Conservation (phyloP, 768 basidiomycete genomes). For the Rhodotorula diobovata region DNA sequence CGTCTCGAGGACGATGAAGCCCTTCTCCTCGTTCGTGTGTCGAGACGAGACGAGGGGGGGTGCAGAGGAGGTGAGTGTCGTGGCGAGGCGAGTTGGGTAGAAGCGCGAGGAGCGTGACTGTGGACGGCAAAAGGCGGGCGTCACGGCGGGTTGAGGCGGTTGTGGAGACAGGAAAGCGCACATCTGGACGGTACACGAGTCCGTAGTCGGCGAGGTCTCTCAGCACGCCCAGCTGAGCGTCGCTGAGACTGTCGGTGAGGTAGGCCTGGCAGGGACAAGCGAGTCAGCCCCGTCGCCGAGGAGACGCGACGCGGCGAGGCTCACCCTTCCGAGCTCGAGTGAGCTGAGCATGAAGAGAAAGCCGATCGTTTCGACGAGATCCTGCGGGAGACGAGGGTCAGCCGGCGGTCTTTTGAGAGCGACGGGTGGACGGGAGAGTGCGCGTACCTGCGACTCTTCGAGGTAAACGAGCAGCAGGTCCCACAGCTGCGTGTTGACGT, state of each 20-base stretch:
- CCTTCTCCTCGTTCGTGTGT: constrained; percentile 55
- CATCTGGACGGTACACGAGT: constrained; percentile 75
- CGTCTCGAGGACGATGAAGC: constrained; percentile 94
- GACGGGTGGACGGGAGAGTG: too few species aligned
- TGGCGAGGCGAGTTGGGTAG: constrained; percentile 88
- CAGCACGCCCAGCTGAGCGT: constrained; percentile 77
- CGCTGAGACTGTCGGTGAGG: constrained; percentile 70
- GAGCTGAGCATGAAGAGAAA: constrained; percentile 97
- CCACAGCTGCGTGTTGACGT: constrained; percentile 93
- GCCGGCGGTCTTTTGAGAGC: too few species aligned
- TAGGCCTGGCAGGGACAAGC: constrained; percentile 62
- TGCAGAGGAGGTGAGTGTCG: constrained; percentile 85
- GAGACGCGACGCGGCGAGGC: constrained; percentile 33
- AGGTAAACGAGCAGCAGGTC: constrained; percentile 86
- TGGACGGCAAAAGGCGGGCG: background rate
- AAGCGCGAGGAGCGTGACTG: constrained; percentile 71
- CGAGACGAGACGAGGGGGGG: constrained; percentile 54
- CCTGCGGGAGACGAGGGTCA: constrained; percentile 51
- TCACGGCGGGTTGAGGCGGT: constrained; percentile 40
- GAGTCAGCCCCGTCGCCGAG: constrained; percentile 21
- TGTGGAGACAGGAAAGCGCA: constrained; percentile 3
- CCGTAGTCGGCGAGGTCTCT: constrained; percentile 92
- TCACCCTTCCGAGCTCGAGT: constrained; percentile 84
- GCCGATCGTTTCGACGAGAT: constrained; percentile 84
- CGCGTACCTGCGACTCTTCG: constrained; percentile 67